Evolutionary conservation across 1,139 yeast species (phyloP).

Genomic region (Yamadazyma trypodendri): DNA sequence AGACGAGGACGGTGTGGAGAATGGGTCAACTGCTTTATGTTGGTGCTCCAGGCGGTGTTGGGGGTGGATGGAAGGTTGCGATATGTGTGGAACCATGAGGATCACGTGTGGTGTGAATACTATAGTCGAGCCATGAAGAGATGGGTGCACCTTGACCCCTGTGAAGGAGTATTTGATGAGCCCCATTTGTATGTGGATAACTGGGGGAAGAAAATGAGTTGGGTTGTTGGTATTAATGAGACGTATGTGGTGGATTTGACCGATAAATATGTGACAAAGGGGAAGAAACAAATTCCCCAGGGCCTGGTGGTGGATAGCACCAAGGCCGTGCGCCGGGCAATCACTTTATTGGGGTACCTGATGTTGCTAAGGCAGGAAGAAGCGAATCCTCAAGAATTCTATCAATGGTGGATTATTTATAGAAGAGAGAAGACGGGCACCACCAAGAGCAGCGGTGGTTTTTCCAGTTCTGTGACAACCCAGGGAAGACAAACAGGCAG

Average conservation of each 20-base stretch:
- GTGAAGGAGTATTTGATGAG: constrained; percentile 83
- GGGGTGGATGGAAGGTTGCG: constrained; percentile 56
- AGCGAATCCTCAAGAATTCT: constrained; percentile 14
- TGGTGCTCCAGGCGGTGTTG: constrained; percentile 61
- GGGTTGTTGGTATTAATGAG: constrained; percentile 66
- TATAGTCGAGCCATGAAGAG: constrained; percentile 58
- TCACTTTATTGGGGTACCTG: constrained; percentile 17
- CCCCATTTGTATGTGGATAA: constrained; percentile 76
- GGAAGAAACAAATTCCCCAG: constrained; percentile 53
- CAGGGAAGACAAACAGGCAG: constrained; percentile 73
- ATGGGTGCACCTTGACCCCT: constrained; percentile 90
- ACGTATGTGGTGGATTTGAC: constrained; percentile 70
- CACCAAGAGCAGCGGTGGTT: constrained; percentile 7
- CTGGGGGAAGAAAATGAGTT: constrained; percentile 95
- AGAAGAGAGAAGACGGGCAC: constrained; percentile 19
- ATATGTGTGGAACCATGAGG: constrained; percentile 86
- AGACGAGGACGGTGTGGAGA: constrained; percentile 90
- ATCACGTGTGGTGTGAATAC: constrained; percentile 95
- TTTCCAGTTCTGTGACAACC: constrained; percentile 12
- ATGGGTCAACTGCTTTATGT: constrained; percentile 84
- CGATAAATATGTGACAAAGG: constrained; percentile 58
- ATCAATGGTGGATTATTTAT: constrained; percentile 25
- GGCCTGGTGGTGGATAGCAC: constrained; percentile 37
- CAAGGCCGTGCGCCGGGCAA: constrained; percentile 31
- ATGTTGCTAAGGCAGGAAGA: not conserved